These are phyloP conservation scores for Cenococcum geophilum DNA, from an alignment of 495 filamentous ascomycete genomes.

Conservation along the genomic window DNA sequence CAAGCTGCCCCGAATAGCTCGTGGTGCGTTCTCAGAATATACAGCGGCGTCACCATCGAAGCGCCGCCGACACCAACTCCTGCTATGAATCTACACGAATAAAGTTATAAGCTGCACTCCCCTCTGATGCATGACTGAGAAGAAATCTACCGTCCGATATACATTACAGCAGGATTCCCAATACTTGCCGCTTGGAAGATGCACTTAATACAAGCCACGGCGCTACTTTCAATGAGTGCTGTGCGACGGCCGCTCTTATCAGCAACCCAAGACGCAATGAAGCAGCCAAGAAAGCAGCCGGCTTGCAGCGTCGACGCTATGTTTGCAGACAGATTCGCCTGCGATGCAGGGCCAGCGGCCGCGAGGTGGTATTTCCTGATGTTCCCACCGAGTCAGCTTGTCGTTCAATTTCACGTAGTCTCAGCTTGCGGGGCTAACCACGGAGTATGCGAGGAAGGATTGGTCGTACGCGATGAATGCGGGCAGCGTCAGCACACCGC, in stretches of 20 bases:
- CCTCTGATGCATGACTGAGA: not conserved
- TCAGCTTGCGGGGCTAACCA: not conserved
- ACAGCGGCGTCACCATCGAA: conserved; percentile 58
- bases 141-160: conserved; percentile 52
- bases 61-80: conserved; percentile 62
- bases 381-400: not conserved
- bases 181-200: conserved; percentile 35
- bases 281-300: conserved; percentile 60
- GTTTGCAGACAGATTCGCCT: conserved; percentile 45
- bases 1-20: conserved; percentile 63
- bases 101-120: too few species aligned
- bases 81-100: conserved; percentile 46
- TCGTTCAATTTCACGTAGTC: not conserved
- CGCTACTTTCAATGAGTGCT: conserved; percentile 34
- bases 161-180: conserved; percentile 50
- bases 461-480: conserved; percentile 42
- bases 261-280: conserved; percentile 36
- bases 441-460: not conserved
- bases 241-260: conserved; percentile 29
- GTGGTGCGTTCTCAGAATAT: conserved; percentile 61
- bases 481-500: conserved; percentile 53
- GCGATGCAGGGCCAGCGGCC: conserved; percentile 20
- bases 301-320: conserved; percentile 63
- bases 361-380: conserved; percentile 46
- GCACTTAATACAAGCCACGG: conserved; percentile 38